Base-by-base conservation (phyloP, 2,329 filamentous ascomycete genomes). In the Nothophoma quercina region DNA sequence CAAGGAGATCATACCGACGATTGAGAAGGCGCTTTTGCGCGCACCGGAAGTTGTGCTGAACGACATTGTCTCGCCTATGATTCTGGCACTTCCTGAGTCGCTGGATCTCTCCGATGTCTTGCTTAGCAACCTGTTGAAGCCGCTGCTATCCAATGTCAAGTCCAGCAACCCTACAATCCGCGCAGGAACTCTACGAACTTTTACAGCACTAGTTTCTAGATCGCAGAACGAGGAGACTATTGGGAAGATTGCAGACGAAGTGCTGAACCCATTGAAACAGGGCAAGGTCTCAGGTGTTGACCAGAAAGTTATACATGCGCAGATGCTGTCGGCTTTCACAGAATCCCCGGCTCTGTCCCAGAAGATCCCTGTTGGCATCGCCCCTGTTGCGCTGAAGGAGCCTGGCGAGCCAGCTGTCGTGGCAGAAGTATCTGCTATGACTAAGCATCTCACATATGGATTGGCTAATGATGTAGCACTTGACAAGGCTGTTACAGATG, bases 41-140 rank as follows among this genome's bases (percentile, higher is more conserved):
- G 88, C 93, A 7, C 96, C 95, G 1, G 95, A 99, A 75, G 88
- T 97, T 34, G 86, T 96, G 12, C 79, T 98, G 22, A 87, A 88
- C 63, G 89, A 91, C 58, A 81, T 97, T 19, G 78, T 98, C 41
- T 84, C 88, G 5, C 85, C 88, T 10, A 80, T 98, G 36, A 81
- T 96, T 53, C 74, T 81, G 7, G 85, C 90, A 22, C 78, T 99
- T 6, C 86, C 91, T 1, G 70, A 78, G 22, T 78, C 79, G 5
- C 82, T 95, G 63, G 93, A 99, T 65, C 81, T 98, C 15, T 93
- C 93, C 7, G 83, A 86, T 29, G 77, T 89, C 4, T 80, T 98
- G 15, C 82, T 84, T 44, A 80, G 82, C 21, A 89, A 89, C 56
- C 81, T 99, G 28, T 75, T 96, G 29, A 98, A 96, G 73, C 91